These are phyloP conservation scores for Tieghemostelium lacteum DNA, from an alignment of 78 protist species.

Conservation along the genomic window DNA sequence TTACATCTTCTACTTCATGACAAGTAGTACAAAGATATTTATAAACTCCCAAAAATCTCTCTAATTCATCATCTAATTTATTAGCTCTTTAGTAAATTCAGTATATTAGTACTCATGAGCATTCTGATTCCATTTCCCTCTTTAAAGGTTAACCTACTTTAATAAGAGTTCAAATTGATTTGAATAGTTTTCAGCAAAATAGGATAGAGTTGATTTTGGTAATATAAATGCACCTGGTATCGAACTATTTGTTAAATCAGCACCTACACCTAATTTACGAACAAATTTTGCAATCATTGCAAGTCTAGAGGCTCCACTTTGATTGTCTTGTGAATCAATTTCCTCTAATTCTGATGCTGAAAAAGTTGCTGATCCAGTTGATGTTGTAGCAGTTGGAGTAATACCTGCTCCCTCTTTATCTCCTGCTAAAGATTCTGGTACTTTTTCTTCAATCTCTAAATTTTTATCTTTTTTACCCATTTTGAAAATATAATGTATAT, in stretches of 20 bases:
- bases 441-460: too few relatives aligned
- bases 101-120: background rate
- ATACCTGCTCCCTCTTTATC: too few relatives aligned
- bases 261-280: constrained; percentile 10
- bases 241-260: constrained; percentile 15
- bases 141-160: constrained; percentile 28
- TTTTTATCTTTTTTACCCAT: too few relatives aligned
- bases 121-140: too few relatives aligned
- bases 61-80: constrained; percentile 26
- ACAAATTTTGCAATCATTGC: constrained; percentile 9
- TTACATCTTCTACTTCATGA: constrained; percentile 33
- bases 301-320: constrained; percentile 1
- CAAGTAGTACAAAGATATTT: constrained; percentile 6
- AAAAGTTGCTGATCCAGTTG: background rate
- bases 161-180: constrained; percentile 21
- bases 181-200: constrained; percentile 32
- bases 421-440: too few relatives aligned
- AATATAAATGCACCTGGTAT: constrained; percentile 36
- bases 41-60: constrained; percentile 45
- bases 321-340: background rate
- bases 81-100: constrained; percentile 21
- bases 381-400: background rate
- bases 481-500: too few relatives aligned
- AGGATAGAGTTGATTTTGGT: constrained; percentile 37
- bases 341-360: background rate